Evolutionary conservation across 1,284 basidiomycete genomes (phyloP), one percentile per base, ranked within the genome.

Genomic region (Porogramme epimiltina): DNA sequence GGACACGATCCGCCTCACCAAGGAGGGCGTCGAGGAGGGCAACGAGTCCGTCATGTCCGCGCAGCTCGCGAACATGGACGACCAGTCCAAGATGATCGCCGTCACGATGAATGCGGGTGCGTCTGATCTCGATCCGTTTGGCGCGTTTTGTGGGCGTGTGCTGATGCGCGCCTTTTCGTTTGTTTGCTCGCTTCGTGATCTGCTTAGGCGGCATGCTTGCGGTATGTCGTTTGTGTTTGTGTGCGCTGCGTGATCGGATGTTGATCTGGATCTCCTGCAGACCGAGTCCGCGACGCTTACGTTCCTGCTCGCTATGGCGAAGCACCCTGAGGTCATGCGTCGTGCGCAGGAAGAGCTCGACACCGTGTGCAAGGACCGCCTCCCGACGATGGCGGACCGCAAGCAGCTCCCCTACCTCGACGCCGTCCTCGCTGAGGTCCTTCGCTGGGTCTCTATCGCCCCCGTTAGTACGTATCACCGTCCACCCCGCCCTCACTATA

Each of bases 291-390:
- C 60, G 25, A 58, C 51, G 41, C 51, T 54, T 18, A 56, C 56
- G 19, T 56, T 65, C 42, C 45, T 63, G 36, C 51, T 71, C 42
- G 62, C 67, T 11, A 67, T 72, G 68, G 62, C 67, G 0, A 49
- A 59, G 28, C 60, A 63, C 52, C 70, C 68, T 2, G 65, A 67
- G 10, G 56, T 66, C 24, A 68, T 67, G 47, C 45, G 51, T n/a
- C 61, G 60, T 24, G 70, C 70, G n/a, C 70, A 69, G 53, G 63
- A 61, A 18, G 68, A 72, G 51, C 54, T 73, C 41, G 70, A 73
- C 57, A 44, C 46, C 18, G 62, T 72, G n/a, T 65, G 67, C n/a
- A 37, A 43, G 13, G 33, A 47, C 42, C 54, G 69, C 16, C 50
- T 72, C 3, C 72, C 72, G 1, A 64, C 61, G n/a, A 64, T 71